These are phyloP conservation scores for Eucalyptus regnans DNA, from an alignment of 345 rosid species.

Conservation along the genomic window DNA sequence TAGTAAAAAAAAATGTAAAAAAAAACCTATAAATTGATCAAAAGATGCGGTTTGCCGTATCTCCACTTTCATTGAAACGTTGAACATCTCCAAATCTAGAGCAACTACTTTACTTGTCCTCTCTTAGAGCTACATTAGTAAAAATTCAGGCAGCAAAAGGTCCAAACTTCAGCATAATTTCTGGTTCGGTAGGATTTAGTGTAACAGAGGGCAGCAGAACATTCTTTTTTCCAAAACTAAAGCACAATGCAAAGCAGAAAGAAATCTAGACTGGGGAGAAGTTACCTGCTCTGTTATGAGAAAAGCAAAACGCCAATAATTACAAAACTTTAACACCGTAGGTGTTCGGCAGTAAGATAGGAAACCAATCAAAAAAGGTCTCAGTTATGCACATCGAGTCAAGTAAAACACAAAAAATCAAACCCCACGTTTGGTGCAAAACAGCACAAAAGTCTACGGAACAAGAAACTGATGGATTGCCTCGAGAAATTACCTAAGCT, in stretches of 20 bases:
- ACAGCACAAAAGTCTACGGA: neutral
- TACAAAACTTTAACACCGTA: neutral
- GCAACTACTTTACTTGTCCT: neutral
- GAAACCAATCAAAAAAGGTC: neutral
- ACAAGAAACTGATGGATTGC: neutral
- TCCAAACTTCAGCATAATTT: neutral
- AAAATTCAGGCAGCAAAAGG: neutral
- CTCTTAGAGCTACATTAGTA: neutral
- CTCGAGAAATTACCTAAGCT: neutral
- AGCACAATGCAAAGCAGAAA: too few species aligned
- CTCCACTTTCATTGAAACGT: too few species aligned
- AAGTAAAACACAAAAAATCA: neutral
- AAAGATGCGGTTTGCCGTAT: too few species aligned
- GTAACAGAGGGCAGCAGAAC: neutral
- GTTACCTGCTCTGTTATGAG: neutral
- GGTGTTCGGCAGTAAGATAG: neutral
- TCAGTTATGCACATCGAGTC: neutral
- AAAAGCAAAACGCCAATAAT: neutral
- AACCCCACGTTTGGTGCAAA: neutral
- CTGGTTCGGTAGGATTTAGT: neutral
- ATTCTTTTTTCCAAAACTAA: too few species aligned
- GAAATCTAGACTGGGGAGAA: neutral
- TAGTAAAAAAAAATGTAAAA: too few species aligned
- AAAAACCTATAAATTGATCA: too few species aligned
- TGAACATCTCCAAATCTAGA: too few species aligned